These are phyloP conservation scores for Vaccinium corymbosum DNA, from an alignment of 148 eudicot genomes.

Conservation along the genomic window DNA sequence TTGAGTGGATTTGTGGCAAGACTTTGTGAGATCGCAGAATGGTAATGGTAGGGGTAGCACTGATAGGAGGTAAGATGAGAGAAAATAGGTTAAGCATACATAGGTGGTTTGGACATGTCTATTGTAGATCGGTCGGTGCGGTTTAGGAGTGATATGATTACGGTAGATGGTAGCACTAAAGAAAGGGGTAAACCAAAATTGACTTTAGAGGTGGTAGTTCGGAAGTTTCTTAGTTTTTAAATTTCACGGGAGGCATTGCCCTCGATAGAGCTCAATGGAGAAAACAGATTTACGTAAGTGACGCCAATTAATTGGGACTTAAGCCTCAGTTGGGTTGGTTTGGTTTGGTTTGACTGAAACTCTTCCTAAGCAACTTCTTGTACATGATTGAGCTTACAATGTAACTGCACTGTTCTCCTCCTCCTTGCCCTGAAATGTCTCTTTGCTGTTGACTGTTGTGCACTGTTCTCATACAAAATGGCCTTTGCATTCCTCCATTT, in stretches of 20 bases:
- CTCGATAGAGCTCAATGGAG: not conserved
- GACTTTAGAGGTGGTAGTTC: not conserved
- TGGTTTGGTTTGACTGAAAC: not conserved
- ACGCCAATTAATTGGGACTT: not conserved
- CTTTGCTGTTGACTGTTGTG: not conserved
- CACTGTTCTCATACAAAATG: not conserved
- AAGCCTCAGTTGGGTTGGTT: not conserved
- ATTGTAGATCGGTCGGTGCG: not conserved
- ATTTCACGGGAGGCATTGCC: not conserved
- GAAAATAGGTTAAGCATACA: not conserved
- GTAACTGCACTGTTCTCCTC: not conserved
- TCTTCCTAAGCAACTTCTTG: not conserved
- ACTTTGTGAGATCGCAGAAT: too few relatives aligned
- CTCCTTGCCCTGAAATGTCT: not conserved
- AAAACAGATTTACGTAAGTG: not conserved
- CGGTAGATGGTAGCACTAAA: not conserved
- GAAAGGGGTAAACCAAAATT: not conserved
- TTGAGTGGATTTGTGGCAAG: not conserved
- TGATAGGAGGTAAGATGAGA: not conserved
- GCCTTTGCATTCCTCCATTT: not conserved
- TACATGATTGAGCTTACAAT: not conserved
- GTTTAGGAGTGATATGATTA: not conserved
- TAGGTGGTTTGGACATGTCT: not conserved
- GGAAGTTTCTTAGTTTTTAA: not conserved
- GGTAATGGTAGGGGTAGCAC: not conserved